Evolutionary conservation across 2,329 filamentous ascomycete genomes (phyloP), one percentile per base, ranked within the genome.

Genomic region (Xylariaceae sp.): DNA sequence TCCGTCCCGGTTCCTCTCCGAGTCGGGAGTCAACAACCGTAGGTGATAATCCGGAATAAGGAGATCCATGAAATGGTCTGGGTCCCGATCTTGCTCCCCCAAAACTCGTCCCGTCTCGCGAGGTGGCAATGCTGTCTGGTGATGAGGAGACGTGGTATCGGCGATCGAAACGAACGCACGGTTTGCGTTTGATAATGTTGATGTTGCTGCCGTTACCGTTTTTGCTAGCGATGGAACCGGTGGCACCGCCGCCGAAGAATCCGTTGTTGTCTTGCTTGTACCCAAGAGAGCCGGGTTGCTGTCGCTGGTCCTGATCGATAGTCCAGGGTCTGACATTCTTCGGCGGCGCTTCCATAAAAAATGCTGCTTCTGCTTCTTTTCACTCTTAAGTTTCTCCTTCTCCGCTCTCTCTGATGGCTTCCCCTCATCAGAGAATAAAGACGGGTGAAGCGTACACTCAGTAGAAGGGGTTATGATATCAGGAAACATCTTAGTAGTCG

Each of bases 291-390:
- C 48, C 23, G 23, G 47, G 25, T 27, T 34, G 40, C 46, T 50
- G 33, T 22, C 44, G 34, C 54, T 55, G n/a, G n/a, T n/a, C n/a
- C n/a, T n/a, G n/a, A n/a, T n/a, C n/a, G n/a, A n/a, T n/a, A n/a
- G n/a, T 27, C 55, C 58, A 14, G 59, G 58, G 22, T 59, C 57
- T 44, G 53, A 58, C 37, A 39, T 44, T 27, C 51, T 54, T 42
- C 58, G 58, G 37, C 55, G 55, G 50, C 57, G 57, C 23, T 42
- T 51, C 60, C 60, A 62, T 64, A 64, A 64, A 64, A 64, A 64
- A 64, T 41, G 50, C 40, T 51, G 55, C 44, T 50, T 50, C 2
- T 36, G 51, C 16, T 53, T 62, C 40, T 51, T 56, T 42, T 50
- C 52, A 2, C 37, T 52, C 19, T 52, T n/a, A n/a, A n/a, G n/a